Evolutionary conservation across 169 alveolate genomes (phyloP).

Genomic region (Plasmodium gaboni): DNA sequence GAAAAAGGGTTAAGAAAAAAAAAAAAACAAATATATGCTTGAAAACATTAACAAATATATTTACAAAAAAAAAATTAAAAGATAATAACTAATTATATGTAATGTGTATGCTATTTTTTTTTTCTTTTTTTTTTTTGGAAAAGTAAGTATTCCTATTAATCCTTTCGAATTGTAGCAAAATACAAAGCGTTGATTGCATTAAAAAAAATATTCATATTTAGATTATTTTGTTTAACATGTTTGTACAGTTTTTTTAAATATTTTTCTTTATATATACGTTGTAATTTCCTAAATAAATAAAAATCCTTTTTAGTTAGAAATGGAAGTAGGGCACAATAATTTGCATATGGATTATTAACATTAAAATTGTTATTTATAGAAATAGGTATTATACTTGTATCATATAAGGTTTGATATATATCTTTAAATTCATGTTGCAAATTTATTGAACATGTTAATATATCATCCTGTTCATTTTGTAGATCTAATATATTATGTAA

Average conservation of each 20-base stretch:
- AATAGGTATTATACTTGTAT: slow-evolving; percentile 38
- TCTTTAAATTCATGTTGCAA: slow-evolving; percentile 25
- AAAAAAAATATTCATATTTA: slow-evolving; percentile 46
- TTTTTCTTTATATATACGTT: slow-evolving; percentile 74
- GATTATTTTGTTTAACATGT: slow-evolving; percentile 31
- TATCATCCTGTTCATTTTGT: too few relatives aligned
- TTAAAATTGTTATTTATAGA: slow-evolving; percentile 50
- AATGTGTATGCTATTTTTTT: too few relatives aligned
- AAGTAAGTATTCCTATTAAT: background rate
- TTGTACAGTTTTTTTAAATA: slow-evolving; percentile 35
- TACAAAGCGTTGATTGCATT: slow-evolving; percentile 58
- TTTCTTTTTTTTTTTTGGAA: too few relatives aligned
- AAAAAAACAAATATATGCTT: too few relatives aligned
- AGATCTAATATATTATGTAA: too few relatives aligned
- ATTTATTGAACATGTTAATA: too few relatives aligned
- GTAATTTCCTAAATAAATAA: slow-evolving; percentile 31
- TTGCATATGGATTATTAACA: slow-evolving; percentile 80
- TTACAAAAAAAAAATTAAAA: too few relatives aligned
- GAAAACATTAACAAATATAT: too few relatives aligned
- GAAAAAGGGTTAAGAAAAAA: too few relatives aligned
- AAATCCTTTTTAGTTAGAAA: slow-evolving; percentile 77
- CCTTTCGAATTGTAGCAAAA: slow-evolving; percentile 18
- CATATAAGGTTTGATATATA: slow-evolving; percentile 23
- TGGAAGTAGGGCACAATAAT: slow-evolving; percentile 83
- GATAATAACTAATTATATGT: too few relatives aligned